phyloP scores from a whole-genome alignment of 108 stramenopile genomes.

The Epithemia pelagica region DNA sequence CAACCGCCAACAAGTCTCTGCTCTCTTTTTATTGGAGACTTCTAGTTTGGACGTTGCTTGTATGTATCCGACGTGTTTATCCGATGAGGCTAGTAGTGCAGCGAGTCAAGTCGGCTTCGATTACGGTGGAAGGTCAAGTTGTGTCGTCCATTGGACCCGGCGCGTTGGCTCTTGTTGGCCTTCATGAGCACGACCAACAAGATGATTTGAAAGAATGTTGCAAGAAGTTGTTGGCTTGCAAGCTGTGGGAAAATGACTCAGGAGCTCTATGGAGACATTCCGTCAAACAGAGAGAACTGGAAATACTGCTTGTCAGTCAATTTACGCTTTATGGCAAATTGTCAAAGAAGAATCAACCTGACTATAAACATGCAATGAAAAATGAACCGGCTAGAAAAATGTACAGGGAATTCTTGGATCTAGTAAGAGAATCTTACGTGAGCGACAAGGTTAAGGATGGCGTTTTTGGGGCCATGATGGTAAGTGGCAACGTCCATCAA shows the following conservation, averaged over 20 bases:
- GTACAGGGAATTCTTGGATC: conserved; percentile 58
- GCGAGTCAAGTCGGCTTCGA: conserved; percentile 83
- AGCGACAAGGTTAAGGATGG: conserved; percentile 64
- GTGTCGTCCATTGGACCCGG: conserved; percentile 79
- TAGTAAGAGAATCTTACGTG: conserved; percentile 56
- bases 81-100: conserved; percentile 82
- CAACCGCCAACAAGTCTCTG: too few relatives aligned
- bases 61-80: too few relatives aligned
- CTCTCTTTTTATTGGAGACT: too few relatives aligned
- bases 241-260: conserved; percentile 74
- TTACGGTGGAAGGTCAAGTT: conserved; percentile 55
- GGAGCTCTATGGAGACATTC: conserved; percentile 69
- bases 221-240: conserved; percentile 53
- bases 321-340: conserved; percentile 83
- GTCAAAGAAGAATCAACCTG: conserved; percentile 78
- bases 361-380: conserved; percentile 85
- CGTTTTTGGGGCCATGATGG: conserved; percentile 85
- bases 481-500: conserved; percentile 26
- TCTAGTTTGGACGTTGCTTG: too few relatives aligned
- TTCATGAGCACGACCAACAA: conserved; percentile 62
- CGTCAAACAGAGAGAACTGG: conserved; percentile 58
- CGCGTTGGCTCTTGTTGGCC: conserved; percentile 62
- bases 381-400: conserved; percentile 40
- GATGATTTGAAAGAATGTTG: conserved; percentile 70
- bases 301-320: conserved; percentile 76